These are phyloP conservation scores for Gloeostereum incarnatum DNA, from an alignment of 768 basidiomycete genomes.

Conservation along the genomic window DNA sequence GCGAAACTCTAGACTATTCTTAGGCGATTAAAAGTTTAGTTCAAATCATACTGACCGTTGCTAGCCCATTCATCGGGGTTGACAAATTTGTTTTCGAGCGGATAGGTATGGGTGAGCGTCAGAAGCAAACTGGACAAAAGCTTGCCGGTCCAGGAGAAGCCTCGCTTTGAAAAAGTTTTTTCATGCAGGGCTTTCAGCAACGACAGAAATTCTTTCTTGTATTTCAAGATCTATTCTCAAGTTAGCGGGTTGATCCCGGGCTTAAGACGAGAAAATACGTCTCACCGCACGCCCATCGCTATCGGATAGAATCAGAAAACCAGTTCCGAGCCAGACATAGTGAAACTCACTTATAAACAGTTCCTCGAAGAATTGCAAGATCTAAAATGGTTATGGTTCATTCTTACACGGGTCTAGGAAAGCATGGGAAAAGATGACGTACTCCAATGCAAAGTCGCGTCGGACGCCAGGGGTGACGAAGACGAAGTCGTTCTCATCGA, in stretches of 20 bases:
- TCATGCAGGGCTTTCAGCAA: slow-evolving; percentile 57
- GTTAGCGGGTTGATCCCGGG: slow-evolving; percentile 2
- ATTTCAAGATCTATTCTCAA: slow-evolving; percentile 44
- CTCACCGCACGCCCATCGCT: slow-evolving; percentile 57
- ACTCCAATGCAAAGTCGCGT: slow-evolving; percentile 88
- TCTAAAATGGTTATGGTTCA: slow-evolving; percentile 28
- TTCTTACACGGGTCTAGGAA: slow-evolving; percentile 1
- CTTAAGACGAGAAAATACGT: slow-evolving; percentile 2
- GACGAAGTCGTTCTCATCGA: slow-evolving; percentile 63
- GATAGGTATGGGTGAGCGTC: slow-evolving; percentile 74
- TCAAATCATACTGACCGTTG: slow-evolving; percentile 33
- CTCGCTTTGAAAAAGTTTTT: slow-evolving; percentile 71
- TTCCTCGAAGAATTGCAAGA: slow-evolving; percentile 67
- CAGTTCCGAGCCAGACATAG: neutral
- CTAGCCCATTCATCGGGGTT: slow-evolving; percentile 72
- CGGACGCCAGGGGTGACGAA: slow-evolving; percentile 61
- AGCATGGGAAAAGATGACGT: slow-evolving; percentile 15
- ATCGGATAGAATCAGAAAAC: slow-evolving; percentile 2
- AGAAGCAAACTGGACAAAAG: slow-evolving; percentile 62
- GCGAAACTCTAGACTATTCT: slow-evolving; percentile 52
- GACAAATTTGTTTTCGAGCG: slow-evolving; percentile 72
- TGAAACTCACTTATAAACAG: slow-evolving; percentile 62
- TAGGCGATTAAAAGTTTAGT: slow-evolving; percentile 2
- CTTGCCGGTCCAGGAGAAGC: slow-evolving; percentile 76
- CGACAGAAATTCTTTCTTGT: slow-evolving; percentile 51